Evolutionary conservation across 192 early-diverging fungal species (phyloP), one percentile per base, ranked within the genome.

Genomic region (Coemansia sp.): DNA sequence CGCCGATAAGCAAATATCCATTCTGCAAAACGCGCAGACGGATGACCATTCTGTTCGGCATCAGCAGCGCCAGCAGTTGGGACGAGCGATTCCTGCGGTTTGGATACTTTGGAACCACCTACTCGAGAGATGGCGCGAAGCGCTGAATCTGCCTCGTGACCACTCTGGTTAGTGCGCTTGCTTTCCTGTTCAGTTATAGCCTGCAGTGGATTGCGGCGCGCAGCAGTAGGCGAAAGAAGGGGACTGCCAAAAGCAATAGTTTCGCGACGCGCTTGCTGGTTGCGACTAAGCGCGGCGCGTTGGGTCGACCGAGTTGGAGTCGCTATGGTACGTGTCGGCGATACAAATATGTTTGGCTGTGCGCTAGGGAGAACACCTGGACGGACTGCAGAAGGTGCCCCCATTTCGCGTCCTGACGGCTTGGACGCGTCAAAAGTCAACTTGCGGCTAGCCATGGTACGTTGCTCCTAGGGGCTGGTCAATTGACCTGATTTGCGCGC

Each of bases 1-100:
- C 61, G 47, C 15, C 76, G 61, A 38, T 73, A 79, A 9, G 69
- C 70, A 43, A 58, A 64, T n/a, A 80, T 69, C 76, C 76, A 79
- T 46, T 79, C 76, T 7, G 68, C 68, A 23, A 78, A 41, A n/a
- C 74, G 74, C 24, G 64, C 57, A 37, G 60, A 56, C 30, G 70
- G 74, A 17, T 64, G 59, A 55, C 67, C 30, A 17, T 42, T 64
- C 42, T 73, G 71, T 51, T 77, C 19, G 11, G 53, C 38, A 3
- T 41, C 53, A 19, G 53, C 17, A 12, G 41, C 13, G 41, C 41
- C 41, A 43, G 13, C 41, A 17, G 13, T 43, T 7, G 27, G 2
- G 7, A 5, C 4, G 4, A 30, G 27, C 27, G 27, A 30, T 7
- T 30, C 27, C 27, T 30, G 27, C 27, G 2, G 2, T 2, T 7